phyloP scores from a whole-genome alignment of 2,329 filamentous ascomycete species.

The Fusarium sp. region DNA sequence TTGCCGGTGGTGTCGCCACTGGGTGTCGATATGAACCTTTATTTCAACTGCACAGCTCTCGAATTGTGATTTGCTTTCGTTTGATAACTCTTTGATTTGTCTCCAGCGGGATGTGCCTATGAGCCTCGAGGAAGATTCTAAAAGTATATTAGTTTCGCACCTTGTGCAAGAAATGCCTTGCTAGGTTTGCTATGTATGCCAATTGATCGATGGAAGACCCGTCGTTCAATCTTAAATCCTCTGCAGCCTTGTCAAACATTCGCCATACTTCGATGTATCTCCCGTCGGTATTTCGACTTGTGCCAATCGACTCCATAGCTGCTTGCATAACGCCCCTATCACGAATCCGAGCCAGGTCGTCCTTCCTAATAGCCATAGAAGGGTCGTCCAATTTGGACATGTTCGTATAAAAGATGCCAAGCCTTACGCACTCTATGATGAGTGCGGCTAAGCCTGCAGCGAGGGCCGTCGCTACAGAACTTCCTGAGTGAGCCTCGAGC shows the following conservation, averaged over 20 bases:
- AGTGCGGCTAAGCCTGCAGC: no score
- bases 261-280: constrained; percentile 12
- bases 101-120: no score
- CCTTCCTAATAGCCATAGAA: constrained; percentile 1
- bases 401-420: constrained; percentile 2
- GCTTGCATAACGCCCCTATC: not conserved
- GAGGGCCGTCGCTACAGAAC: no score
- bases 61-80: no score
- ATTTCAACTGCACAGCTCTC: no score
- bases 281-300: constrained; percentile 9
- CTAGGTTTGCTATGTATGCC: constrained; percentile 4
- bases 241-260: not conserved
- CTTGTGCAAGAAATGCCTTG: constrained; percentile 8
- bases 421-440: no score
- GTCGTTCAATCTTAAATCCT: constrained; percentile 7
- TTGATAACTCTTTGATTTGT: no score
- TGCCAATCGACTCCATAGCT: not conserved
- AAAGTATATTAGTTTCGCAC: not conserved
- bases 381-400: not conserved
- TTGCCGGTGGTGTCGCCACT: no score
- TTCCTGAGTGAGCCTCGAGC: no score
- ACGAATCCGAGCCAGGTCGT: not conserved
- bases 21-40: no score
- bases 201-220: constrained; percentile 9
- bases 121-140: no score